These are phyloP conservation scores for Fistulinella prunicolor DNA, from an alignment of 768 basidiomycete genomes.

Conservation along the genomic window DNA sequence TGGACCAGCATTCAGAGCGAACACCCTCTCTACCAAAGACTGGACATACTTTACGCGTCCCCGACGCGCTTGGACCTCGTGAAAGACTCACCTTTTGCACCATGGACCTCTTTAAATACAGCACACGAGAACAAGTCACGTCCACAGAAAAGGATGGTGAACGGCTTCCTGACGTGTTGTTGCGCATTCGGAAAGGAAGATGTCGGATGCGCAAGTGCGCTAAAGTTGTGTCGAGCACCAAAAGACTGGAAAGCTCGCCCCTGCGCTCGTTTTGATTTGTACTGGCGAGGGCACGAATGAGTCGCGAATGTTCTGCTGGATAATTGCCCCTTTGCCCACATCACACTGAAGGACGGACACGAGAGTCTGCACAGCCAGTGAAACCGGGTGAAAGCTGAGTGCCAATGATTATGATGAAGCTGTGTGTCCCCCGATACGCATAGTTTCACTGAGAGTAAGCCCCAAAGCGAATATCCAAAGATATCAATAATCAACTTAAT, in stretches of 20 bases:
- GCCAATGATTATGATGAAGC: background rate
- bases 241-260: background rate
- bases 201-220: background rate
- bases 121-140: slow-evolving; percentile 85
- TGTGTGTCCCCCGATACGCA: no score
- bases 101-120: slow-evolving; percentile 62
- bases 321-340: background rate
- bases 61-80: background rate
- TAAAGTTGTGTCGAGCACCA: background rate
- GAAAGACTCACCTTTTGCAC: slow-evolving; percentile 53
- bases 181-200: background rate
- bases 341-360: background rate
- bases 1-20: no score
- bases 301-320: background rate
- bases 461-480: slow-evolving; percentile 5
- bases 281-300: background rate
- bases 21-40: background rate
- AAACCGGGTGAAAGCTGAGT: background rate
- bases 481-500: slow-evolving; percentile 12
- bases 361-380: background rate
- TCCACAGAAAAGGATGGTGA: slow-evolving; percentile 85
- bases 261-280: background rate
- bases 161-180: slow-evolving; percentile 32
- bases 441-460: no score
- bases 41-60: background rate